Percentiles rank a stretch among this genome's conserved stretches.
These are phyloP conservation scores for Nemania sp. DNA, from an alignment of 2,329 filamentous ascomycete species.

Conservation along the genomic window DNA sequence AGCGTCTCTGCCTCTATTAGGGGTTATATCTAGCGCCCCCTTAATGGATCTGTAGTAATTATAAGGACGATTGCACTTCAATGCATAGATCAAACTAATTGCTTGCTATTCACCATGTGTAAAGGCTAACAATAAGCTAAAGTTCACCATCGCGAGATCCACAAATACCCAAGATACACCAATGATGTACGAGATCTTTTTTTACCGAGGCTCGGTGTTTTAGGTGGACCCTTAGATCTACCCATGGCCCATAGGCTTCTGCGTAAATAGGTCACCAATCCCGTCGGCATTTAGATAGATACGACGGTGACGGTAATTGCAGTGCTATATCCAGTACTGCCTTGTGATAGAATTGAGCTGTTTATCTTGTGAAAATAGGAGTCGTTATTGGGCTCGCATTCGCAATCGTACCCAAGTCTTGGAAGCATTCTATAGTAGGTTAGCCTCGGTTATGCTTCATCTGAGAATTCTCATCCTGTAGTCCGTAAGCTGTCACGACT, in stretches of 20 bases:
- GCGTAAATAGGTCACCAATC: conserved; percentile 1
- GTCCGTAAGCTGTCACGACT: background rate
- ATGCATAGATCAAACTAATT: background rate
- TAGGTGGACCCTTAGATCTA: conserved; percentile 16
- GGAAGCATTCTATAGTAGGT: background rate
- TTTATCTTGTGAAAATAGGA: background rate
- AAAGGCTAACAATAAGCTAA: background rate
- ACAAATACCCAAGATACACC: conserved; percentile 12
- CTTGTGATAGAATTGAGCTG: conserved; percentile 16
- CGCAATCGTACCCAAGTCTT: conserved; percentile 3
- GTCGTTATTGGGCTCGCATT: background rate
- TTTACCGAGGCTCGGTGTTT: conserved; percentile 48
- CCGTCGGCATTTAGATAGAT: conserved; percentile 11
- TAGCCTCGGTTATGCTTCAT: conserved; percentile 5
- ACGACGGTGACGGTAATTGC: background rate
- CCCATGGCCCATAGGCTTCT: background rate
- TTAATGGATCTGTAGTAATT: background rate
- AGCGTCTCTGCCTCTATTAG: background rate
- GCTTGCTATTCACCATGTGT: background rate
- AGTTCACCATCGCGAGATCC: conserved; percentile 12
- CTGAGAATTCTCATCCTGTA: background rate
- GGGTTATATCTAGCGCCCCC: background rate
- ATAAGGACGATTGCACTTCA: background rate
- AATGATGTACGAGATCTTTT: conserved; percentile 16
- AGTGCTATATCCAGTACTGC: background rate